phyloP scores from a whole-genome alignment of 2,329 filamentous ascomycete genomes.

The Fusarium penzigii region DNA sequence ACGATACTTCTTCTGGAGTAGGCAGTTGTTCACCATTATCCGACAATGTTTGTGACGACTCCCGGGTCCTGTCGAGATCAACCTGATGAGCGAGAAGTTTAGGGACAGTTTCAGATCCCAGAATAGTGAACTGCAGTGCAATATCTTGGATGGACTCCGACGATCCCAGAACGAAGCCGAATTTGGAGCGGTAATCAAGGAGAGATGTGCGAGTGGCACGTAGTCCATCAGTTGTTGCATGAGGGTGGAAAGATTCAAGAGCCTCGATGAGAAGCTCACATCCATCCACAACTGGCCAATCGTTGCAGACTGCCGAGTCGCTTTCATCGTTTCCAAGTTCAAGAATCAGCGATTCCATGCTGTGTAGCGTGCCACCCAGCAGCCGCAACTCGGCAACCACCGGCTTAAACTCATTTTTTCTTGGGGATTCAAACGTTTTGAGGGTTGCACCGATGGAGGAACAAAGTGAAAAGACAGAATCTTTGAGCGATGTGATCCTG shows the following conservation, averaged over 20 bases:
- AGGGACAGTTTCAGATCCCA: slow-evolving; percentile 19
- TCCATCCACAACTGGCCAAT: slow-evolving; percentile 23
- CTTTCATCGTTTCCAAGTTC: not conserved
- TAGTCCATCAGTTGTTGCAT: slow-evolving; percentile 21
- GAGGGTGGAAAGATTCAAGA: slow-evolving; percentile 12
- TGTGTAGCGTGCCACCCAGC: not conserved
- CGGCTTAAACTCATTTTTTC: not conserved
- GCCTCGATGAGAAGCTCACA: slow-evolving; percentile 21
- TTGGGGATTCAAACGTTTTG: not conserved
- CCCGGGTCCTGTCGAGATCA: not conserved
- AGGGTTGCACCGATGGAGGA: not conserved
- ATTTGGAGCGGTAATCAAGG: slow-evolving; percentile 22
- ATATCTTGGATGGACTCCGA: slow-evolving; percentile 28
- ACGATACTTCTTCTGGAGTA: slow-evolving; percentile 16
- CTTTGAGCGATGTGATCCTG: not conserved
- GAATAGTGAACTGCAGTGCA: slow-evolving; percentile 19
- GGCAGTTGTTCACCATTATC: slow-evolving; percentile 8
- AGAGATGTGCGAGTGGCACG: slow-evolving; percentile 20
- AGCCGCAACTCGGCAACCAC: not conserved
- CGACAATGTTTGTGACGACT: not conserved
- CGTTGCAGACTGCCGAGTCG: not conserved
- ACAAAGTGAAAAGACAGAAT: not conserved
- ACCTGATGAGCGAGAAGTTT: slow-evolving; percentile 11
- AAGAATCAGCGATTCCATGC: not conserved
- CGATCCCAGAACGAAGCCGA: slow-evolving; percentile 25